phyloP scores from a whole-genome alignment of 768 basidiomycete genomes.

The Termitomyces sp. region DNA sequence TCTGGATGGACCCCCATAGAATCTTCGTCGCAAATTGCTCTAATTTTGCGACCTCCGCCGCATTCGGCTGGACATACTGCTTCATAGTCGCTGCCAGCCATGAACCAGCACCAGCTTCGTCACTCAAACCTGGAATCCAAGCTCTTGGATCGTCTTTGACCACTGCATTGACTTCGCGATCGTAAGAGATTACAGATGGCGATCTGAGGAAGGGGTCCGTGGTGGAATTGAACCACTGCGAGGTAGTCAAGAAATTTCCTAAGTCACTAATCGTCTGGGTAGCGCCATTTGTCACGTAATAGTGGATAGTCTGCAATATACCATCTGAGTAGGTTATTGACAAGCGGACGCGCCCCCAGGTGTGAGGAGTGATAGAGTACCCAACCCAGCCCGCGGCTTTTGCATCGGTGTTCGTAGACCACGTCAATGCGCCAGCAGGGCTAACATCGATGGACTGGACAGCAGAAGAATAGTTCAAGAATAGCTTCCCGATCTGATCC shows the following conservation, averaged over 20 bases:
- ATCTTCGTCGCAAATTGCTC: conserved; percentile 45
- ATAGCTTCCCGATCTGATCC: conserved; percentile 48
- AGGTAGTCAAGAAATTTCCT: conserved; percentile 50
- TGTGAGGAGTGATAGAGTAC: conserved; percentile 39
- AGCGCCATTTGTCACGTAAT: conserved; percentile 45
- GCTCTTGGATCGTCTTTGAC: conserved; percentile 50
- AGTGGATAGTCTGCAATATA: conserved; percentile 49
- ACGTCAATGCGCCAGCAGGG: conserved; percentile 44
- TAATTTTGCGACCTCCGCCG: conserved; percentile 48
- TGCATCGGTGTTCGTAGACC: conserved; percentile 40
- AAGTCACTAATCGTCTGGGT: conserved; percentile 42
- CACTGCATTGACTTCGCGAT: conserved; percentile 44
- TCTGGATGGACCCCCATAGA: conserved; percentile 49
- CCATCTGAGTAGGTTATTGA: conserved; percentile 49
- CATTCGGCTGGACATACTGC: conserved; percentile 50
- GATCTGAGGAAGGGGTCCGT: conserved; percentile 51
- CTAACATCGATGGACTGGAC: conserved; percentile 39
- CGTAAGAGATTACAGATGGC: conserved; percentile 52
- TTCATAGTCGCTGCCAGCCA: conserved; percentile 57
- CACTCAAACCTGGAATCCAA: conserved; percentile 58
- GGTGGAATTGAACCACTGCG: conserved; percentile 48
- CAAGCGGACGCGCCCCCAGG: conserved; percentile 47
- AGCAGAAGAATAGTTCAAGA: conserved; percentile 40
- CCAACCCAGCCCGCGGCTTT: conserved; percentile 39
- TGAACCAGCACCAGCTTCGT: conserved; percentile 58